Conservation (phyloP, 2,329 filamentous ascomycete species). For the Clarireedia hainanense region DNA sequence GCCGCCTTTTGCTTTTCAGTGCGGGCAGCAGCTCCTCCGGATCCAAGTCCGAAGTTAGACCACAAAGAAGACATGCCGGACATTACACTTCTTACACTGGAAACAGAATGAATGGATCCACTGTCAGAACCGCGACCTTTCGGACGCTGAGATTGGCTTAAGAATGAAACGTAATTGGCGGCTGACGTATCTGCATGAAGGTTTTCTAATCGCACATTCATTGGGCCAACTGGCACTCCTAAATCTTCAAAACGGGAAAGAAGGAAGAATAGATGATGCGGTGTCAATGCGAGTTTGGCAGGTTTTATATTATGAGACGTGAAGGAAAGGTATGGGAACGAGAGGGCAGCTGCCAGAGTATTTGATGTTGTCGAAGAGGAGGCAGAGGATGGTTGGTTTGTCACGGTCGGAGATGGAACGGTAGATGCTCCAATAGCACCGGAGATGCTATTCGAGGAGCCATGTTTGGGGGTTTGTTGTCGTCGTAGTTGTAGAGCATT, state of each 20-base stretch:
- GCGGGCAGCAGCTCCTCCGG: constrained; percentile 71
- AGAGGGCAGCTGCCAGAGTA: constrained; percentile 76
- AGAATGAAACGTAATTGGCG: constrained; percentile 91
- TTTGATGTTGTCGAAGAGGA: constrained; percentile 59
- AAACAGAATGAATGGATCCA: constrained; percentile 90
- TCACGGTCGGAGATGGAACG: constrained; percentile 37
- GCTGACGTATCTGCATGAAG: constrained; percentile 81
- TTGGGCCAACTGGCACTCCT: constrained; percentile 81
- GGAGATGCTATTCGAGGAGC: constrained; percentile 56
- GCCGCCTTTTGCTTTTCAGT: constrained; percentile 85
- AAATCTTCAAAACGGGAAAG: constrained; percentile 93
- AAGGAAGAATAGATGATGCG: constrained; percentile 94
- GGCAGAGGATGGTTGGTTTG: constrained; percentile 52
- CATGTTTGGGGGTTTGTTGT: constrained; percentile 61
- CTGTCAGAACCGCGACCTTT: constrained; percentile 74
- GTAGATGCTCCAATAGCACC: constrained; percentile 42
- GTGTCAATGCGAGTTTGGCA: constrained; percentile 83
- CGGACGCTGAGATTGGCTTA: constrained; percentile 73
- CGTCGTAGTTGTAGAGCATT: constrained; percentile 86
- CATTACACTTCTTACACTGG: constrained; percentile 95
- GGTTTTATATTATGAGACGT: constrained; percentile 80
- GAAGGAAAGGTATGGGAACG: constrained; percentile 77
- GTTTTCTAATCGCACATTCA: constrained; percentile 94
- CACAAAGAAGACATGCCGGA: constrained; percentile 91
- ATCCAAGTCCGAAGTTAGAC: constrained; percentile 77